Percentiles rank a stretch among this genome's conserved stretches.
Evolutionary conservation across 2,329 filamentous ascomycete genomes (phyloP).

Genomic region (Ophiocordyceps camponoti-saundersi): DNA sequence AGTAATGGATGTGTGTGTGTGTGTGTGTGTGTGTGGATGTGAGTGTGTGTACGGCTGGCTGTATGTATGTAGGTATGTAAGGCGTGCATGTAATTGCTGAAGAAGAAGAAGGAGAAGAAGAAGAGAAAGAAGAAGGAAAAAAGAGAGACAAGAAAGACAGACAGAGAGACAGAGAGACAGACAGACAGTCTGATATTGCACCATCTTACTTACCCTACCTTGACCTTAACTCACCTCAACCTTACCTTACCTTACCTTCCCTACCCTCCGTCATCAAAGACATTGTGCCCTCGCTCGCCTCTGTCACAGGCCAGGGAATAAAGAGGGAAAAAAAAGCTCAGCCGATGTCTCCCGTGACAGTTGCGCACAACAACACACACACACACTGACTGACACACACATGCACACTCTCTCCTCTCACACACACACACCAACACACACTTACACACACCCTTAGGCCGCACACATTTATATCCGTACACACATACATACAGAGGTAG

Average conservation of each 20-base stretch:
- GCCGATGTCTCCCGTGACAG: neutral
- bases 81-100: too few relatives aligned
- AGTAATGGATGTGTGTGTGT: too few relatives aligned
- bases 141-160: neutral
- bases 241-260: neutral
- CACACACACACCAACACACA: neutral
- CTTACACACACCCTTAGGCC: too few relatives aligned
- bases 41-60: too few relatives aligned
- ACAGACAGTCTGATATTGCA: neutral
- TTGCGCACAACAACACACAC: neutral
- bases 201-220: neutral
- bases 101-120: neutral
- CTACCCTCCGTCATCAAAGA: neutral
- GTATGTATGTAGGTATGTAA: too few relatives aligned
- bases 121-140: neutral
- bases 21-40: too few relatives aligned
- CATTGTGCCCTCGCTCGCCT: neutral
- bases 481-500: too few relatives aligned
- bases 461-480: neutral
- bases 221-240: too few relatives aligned
- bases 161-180: neutral
- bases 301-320: slow-evolving; percentile 1
- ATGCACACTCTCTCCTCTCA: neutral
- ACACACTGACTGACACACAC: neutral
- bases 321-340: slow-evolving; percentile 2